Evolutionary conservation across 371 early-diverging fungal species (phyloP).

Genomic region (Lichtheimia ornata): DNA sequence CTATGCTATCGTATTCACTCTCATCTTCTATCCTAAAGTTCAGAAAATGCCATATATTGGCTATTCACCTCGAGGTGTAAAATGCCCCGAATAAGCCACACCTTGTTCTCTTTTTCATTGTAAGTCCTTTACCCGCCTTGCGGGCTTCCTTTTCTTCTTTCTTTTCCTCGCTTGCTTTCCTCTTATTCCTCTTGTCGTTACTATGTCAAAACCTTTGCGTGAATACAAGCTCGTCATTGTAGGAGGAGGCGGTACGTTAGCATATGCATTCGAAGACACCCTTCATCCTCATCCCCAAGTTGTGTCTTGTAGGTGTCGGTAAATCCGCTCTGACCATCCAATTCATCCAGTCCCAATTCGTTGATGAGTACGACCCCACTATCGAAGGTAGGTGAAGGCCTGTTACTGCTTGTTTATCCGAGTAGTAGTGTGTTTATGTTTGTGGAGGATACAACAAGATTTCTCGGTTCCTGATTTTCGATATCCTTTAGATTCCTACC

Average conservation of each 20-base stretch:
- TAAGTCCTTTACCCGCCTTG: not conserved
- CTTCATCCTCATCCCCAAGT: not conserved
- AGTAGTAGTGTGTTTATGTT: not conserved
- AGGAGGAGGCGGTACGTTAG: constrained; percentile 78
- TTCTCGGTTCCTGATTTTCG: not conserved
- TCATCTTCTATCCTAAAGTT: too few relatives aligned
- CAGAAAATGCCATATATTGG: not conserved
- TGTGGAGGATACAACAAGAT: not conserved
- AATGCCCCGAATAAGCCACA: constrained; percentile 11
- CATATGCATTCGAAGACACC: not conserved
- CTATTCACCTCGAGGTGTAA: not conserved
- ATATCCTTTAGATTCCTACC: constrained; percentile 75
- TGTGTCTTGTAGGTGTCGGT: constrained; percentile 57
- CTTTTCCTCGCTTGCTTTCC: not conserved
- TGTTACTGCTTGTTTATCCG: not conserved
- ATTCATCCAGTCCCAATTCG: constrained; percentile 89
- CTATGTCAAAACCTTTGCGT: constrained; percentile 53
- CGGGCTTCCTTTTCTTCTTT: not conserved
- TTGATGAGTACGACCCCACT: constrained; percentile 94
- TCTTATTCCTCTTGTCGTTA: constrained; percentile 1
- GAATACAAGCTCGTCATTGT: constrained; percentile 84
- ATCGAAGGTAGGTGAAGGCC: constrained; percentile 67
- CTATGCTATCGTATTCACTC: too few relatives aligned
- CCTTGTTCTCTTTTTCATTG: constrained; percentile 3
- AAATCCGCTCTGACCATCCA: constrained; percentile 91